These are phyloP conservation scores for Populus hybrid DNA, from an alignment of 441 rosid species.

Conservation along the genomic window DNA sequence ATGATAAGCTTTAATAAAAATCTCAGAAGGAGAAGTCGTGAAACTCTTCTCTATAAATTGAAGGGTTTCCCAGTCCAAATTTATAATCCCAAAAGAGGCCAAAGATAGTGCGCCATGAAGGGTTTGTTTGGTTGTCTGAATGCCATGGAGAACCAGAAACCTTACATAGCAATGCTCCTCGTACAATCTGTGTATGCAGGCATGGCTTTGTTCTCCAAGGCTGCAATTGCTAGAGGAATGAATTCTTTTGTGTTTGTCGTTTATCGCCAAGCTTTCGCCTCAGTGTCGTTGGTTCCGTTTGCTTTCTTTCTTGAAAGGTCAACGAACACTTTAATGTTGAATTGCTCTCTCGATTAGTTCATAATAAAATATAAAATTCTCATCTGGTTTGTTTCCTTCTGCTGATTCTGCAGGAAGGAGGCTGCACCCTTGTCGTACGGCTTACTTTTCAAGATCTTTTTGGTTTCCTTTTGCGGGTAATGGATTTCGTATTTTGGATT, in stretches of 20 bases:
- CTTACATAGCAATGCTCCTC: conserved; percentile 56
- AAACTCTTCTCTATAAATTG: conserved; percentile 16
- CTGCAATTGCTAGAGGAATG: conserved; percentile 67
- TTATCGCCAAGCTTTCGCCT: conserved; percentile 69
- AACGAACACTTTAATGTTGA: background rate
- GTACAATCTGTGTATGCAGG: conserved; percentile 68
- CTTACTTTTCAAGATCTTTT: conserved; percentile 59
- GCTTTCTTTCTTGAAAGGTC: conserved; percentile 77
- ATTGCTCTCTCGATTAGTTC: background rate
- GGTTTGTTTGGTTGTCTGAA: conserved; percentile 15
- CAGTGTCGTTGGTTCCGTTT: conserved; percentile 54
- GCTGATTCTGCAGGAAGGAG: conserved; percentile 40
- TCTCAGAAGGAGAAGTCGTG: background rate
- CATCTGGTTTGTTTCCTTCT: background rate
- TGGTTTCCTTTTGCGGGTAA: conserved; percentile 68
- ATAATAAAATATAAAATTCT: background rate
- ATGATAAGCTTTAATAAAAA: background rate
- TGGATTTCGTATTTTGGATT: background rate
- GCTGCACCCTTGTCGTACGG: conserved; percentile 47
- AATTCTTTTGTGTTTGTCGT: conserved; percentile 73
- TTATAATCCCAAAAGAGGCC: background rate
- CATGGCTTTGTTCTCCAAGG: conserved; percentile 76
- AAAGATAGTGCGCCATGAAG: conserved; percentile 31
- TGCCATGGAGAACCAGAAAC: conserved; percentile 39
- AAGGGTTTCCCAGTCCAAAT: background rate